Conservation (phyloP, 331 rosid genomes). For the Acacia concinna region DNA sequence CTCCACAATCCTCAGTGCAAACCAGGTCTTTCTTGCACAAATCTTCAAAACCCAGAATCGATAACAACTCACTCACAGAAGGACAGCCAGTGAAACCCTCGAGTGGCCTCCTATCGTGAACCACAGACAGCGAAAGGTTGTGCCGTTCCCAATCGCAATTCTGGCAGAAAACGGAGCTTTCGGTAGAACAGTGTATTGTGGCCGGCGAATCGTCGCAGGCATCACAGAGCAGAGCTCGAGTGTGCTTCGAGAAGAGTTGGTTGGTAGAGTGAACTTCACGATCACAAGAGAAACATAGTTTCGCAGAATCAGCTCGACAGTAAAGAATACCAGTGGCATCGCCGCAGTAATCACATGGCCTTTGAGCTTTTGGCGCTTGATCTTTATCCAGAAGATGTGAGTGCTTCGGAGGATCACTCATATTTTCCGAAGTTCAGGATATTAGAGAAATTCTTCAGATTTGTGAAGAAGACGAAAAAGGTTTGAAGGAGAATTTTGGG, state of each 20-base stretch:
- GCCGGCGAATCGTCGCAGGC: constrained; percentile 69
- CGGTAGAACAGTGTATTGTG: constrained; percentile 75
- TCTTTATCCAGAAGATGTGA: background rate
- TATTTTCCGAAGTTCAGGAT: background rate
- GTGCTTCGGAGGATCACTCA: constrained; percentile 33
- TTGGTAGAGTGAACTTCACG: constrained; percentile 80
- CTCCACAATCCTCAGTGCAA: constrained; percentile 25
- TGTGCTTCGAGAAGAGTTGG: constrained; percentile 83
- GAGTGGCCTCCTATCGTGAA: constrained; percentile 68
- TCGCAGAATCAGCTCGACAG: constrained; percentile 91
- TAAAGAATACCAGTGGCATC: constrained; percentile 60
- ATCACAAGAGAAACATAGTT: constrained; percentile 81
- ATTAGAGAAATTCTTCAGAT: background rate
- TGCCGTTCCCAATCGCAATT: constrained; percentile 83
- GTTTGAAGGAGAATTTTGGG: constrained; percentile 19
- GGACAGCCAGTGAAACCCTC: constrained; percentile 78
- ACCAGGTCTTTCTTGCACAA: constrained; percentile 51
- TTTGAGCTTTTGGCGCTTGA: background rate
- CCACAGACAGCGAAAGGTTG: constrained; percentile 32
- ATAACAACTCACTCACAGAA: constrained; percentile 52
- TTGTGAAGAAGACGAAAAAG: background rate
- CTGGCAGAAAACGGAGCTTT: constrained; percentile 72
- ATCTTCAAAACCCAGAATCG: constrained; percentile 62
- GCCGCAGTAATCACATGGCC: constrained; percentile 68
- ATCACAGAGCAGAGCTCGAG: constrained; percentile 73